Evolutionary conservation across 345 rosid species (phyloP).

Genomic region (Durio zibethinus): DNA sequence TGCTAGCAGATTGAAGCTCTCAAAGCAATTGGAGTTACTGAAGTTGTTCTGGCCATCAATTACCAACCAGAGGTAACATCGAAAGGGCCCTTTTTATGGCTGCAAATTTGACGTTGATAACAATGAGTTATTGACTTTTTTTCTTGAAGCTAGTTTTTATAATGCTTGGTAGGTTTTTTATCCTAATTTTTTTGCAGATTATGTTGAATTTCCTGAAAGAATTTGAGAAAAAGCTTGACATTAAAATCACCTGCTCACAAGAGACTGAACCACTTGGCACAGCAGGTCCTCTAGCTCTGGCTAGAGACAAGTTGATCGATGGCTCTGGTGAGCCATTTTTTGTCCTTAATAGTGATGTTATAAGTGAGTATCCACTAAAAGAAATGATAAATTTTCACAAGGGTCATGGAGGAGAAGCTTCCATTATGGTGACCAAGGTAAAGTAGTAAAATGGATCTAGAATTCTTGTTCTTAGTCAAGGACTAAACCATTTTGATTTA

Average conservation of each 20-base stretch:
- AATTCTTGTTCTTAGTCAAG: neutral
- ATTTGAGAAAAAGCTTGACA: conserved; percentile 67
- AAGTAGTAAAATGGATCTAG: conserved; percentile 28
- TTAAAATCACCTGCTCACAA: conserved; percentile 72
- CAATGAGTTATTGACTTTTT: neutral
- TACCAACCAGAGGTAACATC: conserved; percentile 66
- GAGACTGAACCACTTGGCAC: conserved; percentile 90
- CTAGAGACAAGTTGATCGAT: conserved; percentile 63
- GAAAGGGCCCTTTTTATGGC: neutral
- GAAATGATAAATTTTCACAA: conserved; percentile 70
- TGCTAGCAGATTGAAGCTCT: conserved; percentile 67
- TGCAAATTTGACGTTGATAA: neutral
- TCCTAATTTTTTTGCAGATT: conserved; percentile 34
- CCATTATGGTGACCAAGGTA: conserved; percentile 88
- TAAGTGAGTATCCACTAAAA: conserved; percentile 67
- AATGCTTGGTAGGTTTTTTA: neutral
- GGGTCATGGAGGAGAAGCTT: conserved; percentile 72
- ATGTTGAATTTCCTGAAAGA: conserved; percentile 73
- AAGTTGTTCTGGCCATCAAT: conserved; percentile 80
- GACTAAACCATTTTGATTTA: neutral
- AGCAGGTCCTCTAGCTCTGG: conserved; percentile 79
- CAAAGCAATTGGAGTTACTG: conserved; percentile 65
- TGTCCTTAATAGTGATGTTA: conserved; percentile 82
- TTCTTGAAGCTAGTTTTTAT: neutral
- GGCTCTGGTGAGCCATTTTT: conserved; percentile 70